Conservation (phyloP, 78 protist genomes). For the Cyanophora paradoxa region DNA sequence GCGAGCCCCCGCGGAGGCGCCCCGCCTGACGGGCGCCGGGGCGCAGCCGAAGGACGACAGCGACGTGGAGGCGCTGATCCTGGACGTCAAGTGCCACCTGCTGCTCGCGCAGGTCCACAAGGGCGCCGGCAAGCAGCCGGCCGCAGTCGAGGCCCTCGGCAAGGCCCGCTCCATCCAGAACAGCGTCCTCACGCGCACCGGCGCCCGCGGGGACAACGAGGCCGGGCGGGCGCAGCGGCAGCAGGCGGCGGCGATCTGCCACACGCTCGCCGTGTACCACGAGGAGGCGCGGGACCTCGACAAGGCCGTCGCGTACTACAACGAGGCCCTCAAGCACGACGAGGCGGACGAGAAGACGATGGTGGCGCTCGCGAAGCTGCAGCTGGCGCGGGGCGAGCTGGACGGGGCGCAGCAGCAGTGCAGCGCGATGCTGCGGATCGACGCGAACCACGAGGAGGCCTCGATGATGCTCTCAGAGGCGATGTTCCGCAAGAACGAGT, state of each 20-base stretch:
- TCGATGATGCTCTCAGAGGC: constrained; percentile 63
- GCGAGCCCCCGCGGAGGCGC: no score
- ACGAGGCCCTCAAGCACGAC: constrained; percentile 43
- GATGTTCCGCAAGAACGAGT: constrained; percentile 41
- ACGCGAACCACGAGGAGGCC: constrained; percentile 47
- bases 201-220: not conserved
- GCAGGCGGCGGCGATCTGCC: constrained; percentile 13
- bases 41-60: not conserved
- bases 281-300: not conserved
- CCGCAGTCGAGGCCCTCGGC: not conserved
- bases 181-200: not conserved
- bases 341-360: constrained; percentile 17
- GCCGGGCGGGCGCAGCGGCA: not conserved
- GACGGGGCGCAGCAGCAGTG: constrained; percentile 40
- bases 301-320: not conserved
- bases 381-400: constrained; percentile 33
- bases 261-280: constrained; percentile 12
- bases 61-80: not conserved
- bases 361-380: constrained; percentile 46
- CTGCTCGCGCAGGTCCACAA: not conserved
- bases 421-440: constrained; percentile 30
- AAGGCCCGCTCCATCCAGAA: not conserved
- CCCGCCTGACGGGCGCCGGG: not conserved
- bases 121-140: not conserved
- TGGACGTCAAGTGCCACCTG: not conserved